Evolutionary conservation across 1,284 basidiomycete genomes (phyloP).

Genomic region (Erythrobasidium hasegawianum): DNA sequence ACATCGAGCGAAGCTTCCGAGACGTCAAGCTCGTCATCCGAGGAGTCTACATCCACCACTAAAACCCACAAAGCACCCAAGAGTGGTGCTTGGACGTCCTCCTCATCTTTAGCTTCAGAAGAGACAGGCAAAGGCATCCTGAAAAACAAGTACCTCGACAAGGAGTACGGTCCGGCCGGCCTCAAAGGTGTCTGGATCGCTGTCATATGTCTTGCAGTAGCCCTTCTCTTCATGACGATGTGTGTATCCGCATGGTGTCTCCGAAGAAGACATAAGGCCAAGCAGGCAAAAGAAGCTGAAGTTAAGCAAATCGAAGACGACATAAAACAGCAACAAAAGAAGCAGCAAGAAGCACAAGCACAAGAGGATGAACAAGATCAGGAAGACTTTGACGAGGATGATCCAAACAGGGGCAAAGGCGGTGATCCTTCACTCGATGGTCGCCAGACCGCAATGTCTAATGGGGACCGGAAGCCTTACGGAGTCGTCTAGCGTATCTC

Average conservation of each 20-base stretch:
- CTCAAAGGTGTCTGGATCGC: not conserved
- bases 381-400: not conserved
- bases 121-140: not conserved
- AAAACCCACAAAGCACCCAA: not conserved
- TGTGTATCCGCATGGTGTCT: not conserved
- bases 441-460: not conserved
- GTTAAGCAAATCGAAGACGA: not conserved
- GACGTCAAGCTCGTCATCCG: not conserved
- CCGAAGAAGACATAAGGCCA: not conserved
- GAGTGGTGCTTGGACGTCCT: not conserved
- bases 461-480: conserved; percentile 3
- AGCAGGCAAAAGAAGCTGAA: conserved; percentile 1
- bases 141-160: conserved; percentile 2
- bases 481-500: conserved; percentile 1
- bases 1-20: not conserved
- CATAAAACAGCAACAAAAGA: not conserved
- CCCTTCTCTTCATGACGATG: not conserved
- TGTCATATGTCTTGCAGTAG: not conserved
- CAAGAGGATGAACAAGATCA: not conserved
- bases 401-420: not conserved
- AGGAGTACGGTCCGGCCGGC: not conserved
- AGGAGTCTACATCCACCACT: not conserved
- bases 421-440: not conserved
- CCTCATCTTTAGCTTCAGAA: not conserved
- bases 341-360: not conserved